Conservation (phyloP, 2,329 filamentous ascomycete species). For the Ceratocystis huliohia region DNA sequence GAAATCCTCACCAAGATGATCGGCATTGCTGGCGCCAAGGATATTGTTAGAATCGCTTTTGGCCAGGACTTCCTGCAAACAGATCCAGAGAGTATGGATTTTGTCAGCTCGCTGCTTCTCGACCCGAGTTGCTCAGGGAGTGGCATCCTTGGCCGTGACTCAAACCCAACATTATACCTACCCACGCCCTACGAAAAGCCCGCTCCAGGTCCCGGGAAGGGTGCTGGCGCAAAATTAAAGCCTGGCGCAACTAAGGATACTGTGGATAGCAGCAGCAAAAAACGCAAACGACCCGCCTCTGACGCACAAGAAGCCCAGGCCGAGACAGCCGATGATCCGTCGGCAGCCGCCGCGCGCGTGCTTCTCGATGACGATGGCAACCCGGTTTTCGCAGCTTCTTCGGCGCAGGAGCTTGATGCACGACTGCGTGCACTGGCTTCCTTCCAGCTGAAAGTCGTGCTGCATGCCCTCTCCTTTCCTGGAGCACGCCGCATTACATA, state of each 20-base stretch:
- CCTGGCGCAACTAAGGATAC: neutral
- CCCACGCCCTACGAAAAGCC: constrained; percentile 27
- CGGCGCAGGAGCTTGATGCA: constrained; percentile 44
- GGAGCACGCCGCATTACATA: constrained; percentile 67
- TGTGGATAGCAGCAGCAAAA: constrained; percentile 21
- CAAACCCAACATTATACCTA: constrained; percentile 56
- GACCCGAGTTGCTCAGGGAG: constrained; percentile 95
- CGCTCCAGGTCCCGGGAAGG: constrained; percentile 2
- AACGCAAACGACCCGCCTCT: constrained; percentile 32
- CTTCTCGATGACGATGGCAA: constrained; percentile 48
- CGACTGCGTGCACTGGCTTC: constrained; percentile 61
- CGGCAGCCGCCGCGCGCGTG: constrained; percentile 27
- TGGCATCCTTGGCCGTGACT: constrained; percentile 82
- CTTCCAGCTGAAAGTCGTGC: constrained; percentile 70
- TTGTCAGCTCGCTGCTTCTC: constrained; percentile 66
- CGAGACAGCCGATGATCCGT: constrained; percentile 26
- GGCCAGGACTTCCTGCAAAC: constrained; percentile 73
- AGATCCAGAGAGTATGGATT: constrained; percentile 44
- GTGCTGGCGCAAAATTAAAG: constrained; percentile 13
- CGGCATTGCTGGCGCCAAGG: constrained; percentile 56
- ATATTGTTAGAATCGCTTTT: constrained; percentile 52
- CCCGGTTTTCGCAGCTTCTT: constrained; percentile 37
- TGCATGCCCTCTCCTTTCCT: constrained; percentile 75
- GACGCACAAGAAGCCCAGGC: constrained; percentile 26
- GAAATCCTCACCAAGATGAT: constrained; percentile 78